Conservation (phyloP, 1,139 yeast genomes). For the Debaryomyces psychrophilus region DNA sequence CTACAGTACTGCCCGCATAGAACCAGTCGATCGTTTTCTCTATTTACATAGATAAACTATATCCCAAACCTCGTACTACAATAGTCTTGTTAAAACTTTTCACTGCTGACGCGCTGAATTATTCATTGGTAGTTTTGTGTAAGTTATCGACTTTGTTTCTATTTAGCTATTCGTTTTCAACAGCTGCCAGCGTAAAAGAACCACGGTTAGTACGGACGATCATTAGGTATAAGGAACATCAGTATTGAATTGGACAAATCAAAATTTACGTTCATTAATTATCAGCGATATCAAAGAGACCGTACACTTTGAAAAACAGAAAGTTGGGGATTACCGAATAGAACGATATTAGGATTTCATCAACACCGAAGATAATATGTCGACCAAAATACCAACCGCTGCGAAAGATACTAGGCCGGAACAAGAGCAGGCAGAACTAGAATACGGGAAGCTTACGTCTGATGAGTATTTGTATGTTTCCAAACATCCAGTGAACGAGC, state of each 20-base stretch:
- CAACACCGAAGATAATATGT: conserved; percentile 15
- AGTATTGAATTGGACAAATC: background rate
- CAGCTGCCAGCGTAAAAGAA: background rate
- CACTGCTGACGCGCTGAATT: conserved; percentile 5
- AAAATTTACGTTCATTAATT: background rate
- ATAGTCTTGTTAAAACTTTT: conserved; percentile 1
- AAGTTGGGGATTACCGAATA: background rate
- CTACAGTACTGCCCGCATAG: too few species aligned
- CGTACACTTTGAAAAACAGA: background rate
- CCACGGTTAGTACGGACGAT: background rate
- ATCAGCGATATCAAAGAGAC: background rate
- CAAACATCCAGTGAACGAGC: conserved; percentile 55
- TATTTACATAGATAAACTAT: background rate
- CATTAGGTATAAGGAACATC: background rate
- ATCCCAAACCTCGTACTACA: background rate
- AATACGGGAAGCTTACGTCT: conserved; percentile 64
- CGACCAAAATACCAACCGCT: conserved; percentile 48
- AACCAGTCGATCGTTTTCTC: background rate
- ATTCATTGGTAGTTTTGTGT: conserved; percentile 1
- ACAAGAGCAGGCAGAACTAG: conserved; percentile 61
- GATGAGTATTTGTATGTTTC: conserved; percentile 59
- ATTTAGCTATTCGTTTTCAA: background rate
- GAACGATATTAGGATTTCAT: background rate
- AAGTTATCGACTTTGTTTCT: conserved; percentile 1
- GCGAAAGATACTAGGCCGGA: conserved; percentile 46